phyloP scores from a whole-genome alignment of 352 stramenopile genomes.

The Phytopythium cucurbitacearum region DNA sequence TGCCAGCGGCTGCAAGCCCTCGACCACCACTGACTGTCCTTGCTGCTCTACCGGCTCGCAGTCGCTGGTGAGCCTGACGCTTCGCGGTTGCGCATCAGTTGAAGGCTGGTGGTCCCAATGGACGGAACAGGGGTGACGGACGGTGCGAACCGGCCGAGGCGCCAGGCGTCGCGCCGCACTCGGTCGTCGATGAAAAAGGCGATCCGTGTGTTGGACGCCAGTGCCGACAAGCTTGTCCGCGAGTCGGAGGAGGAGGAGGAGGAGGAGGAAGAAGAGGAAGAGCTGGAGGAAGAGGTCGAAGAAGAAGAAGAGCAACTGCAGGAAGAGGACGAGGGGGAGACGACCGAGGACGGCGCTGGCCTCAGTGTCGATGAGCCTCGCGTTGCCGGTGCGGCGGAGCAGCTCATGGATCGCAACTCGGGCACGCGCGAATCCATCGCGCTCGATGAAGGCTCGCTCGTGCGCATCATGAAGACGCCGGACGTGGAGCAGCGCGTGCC shows the following conservation, averaged over 20 bases:
- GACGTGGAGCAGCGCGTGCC: constrained; percentile 83
- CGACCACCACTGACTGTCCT: background rate
- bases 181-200: constrained; percentile 33
- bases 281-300: constrained; percentile 46
- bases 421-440: constrained; percentile 37
- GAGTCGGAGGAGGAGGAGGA: constrained; percentile 27
- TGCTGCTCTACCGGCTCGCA: too few relatives aligned
- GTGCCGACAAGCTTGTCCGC: constrained; percentile 2
- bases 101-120: background rate
- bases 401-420: background rate
- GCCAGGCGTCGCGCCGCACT: constrained; percentile 34
- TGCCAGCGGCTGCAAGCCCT: background rate
- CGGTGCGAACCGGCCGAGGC: constrained; percentile 16
- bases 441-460: constrained; percentile 55
- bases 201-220: constrained; percentile 9
- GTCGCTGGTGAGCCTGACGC: too few relatives aligned
- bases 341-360: constrained; percentile 6
- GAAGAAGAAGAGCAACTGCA: constrained; percentile 31
- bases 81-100: background rate
- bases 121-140: constrained; percentile 6
- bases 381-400: too few relatives aligned
- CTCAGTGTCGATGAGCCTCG: background rate
- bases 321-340: constrained; percentile 18
- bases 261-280: constrained; percentile 48
- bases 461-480: constrained; percentile 63